Conservation (phyloP, 1,284 basidiomycete species). For the Pascua guehoae region DNA sequence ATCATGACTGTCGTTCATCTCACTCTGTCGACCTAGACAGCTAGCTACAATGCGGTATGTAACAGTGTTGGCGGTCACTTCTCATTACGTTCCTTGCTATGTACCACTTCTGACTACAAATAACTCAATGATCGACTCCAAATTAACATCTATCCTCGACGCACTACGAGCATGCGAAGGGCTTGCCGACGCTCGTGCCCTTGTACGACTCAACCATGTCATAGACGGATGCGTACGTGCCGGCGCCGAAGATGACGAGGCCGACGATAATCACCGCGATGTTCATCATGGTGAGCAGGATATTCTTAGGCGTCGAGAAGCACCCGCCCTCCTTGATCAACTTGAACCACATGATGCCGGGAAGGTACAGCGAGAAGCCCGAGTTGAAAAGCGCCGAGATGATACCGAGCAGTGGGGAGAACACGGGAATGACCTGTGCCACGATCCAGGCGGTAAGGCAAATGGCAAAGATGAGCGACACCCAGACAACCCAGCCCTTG, state of each 20-base stretch:
- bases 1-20: too few relatives aligned
- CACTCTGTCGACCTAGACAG: too few relatives aligned
- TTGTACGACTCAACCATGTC: slow-evolving; percentile 11
- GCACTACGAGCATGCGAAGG: slow-evolving; percentile 19
- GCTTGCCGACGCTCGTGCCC: slow-evolving; percentile 7
- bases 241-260: slow-evolving; percentile 11
- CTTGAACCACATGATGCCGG: slow-evolving; percentile 19
- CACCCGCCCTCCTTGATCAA: slow-evolving; percentile 14
- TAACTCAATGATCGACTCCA: too few relatives aligned
- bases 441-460: slow-evolving; percentile 12
- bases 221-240: slow-evolving; percentile 11
- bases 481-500: slow-evolving; percentile 54
- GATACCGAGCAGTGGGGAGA: slow-evolving; percentile 33
- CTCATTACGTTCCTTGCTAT: too few relatives aligned
- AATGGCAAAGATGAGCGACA: slow-evolving; percentile 26
- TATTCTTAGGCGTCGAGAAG: slow-evolving; percentile 13
- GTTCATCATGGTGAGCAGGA: slow-evolving; percentile 8
- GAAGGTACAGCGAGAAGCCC: slow-evolving; percentile 17
- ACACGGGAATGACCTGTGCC: slow-evolving; percentile 37
- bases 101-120: too few relatives aligned
- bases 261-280: slow-evolving; percentile 10
- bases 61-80: too few relatives aligned
- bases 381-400: slow-evolving; percentile 26
- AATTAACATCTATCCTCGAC: too few relatives aligned
- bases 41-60: too few relatives aligned